A percentile compares a stretch with the other conserved stretches of the same genome.
Evolutionary conservation across 192 early-diverging fungal genomes (phyloP).

Genomic region (Gamsiella multidivaricata): DNA sequence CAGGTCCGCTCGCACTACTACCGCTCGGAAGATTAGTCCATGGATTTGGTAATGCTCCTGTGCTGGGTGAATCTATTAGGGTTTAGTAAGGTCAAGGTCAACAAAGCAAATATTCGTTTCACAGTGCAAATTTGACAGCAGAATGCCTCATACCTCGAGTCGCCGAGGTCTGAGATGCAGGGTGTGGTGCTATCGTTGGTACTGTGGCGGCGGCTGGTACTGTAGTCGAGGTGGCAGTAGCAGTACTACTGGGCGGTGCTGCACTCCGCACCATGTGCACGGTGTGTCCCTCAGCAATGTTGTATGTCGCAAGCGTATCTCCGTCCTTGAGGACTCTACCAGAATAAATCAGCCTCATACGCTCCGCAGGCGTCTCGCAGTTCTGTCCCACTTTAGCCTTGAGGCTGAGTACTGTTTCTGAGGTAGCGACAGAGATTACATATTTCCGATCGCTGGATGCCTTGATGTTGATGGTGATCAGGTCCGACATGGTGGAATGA

Average conservation of each 20-base stretch:
- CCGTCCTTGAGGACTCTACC: conserved; percentile 94
- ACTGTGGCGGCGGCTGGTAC: not conserved
- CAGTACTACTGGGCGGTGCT: not conserved
- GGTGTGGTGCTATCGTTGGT: not conserved
- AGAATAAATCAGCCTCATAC: conserved; percentile 91
- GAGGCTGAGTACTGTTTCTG: conserved; percentile 76
- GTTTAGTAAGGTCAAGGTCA: too few species aligned
- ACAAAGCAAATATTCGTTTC: too few species aligned
- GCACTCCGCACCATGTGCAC: conserved; percentile 89
- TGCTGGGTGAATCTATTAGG: not conserved
- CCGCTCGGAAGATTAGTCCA: not conserved
- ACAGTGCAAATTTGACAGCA: too few species aligned
- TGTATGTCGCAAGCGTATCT: conserved; percentile 78
- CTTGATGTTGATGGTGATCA: conserved; percentile 76
- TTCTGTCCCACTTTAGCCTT: conserved; percentile 76
- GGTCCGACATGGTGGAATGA: not conserved
- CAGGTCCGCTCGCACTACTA: not conserved
- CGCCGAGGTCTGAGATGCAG: too few species aligned
- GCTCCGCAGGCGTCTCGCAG: conserved; percentile 68
- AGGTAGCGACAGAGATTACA: conserved; percentile 65
- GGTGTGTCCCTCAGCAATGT: conserved; percentile 87
- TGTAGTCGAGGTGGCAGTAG: not conserved
- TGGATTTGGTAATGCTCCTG: conserved; percentile 5
- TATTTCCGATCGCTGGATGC: conserved; percentile 76
- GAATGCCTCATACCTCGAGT: too few species aligned